Evolutionary conservation across 2,329 filamentous ascomycete genomes (phyloP), one percentile per base, ranked within the genome.

Genomic region (Neofusicoccum parvum): DNA sequence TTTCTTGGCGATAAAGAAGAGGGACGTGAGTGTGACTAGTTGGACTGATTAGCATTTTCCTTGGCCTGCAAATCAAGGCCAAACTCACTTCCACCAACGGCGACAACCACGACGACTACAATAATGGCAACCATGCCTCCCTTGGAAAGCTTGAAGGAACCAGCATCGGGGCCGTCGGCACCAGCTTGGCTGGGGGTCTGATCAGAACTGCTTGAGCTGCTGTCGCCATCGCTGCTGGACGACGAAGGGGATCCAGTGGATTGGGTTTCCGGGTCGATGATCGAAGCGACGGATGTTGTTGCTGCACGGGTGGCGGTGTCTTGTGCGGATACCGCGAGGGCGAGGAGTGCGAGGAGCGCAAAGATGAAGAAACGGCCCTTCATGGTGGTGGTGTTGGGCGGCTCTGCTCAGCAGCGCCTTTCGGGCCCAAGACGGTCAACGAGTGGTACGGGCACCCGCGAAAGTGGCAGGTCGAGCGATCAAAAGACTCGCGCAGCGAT

Each of bases 1-100:
- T 80, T 92, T 93, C 83, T 95, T 95, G 64, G 92, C 90, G 43
- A 94, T 76, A 76, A 89, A 92, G 80, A 91, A 96, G 34, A 95
- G 86, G 2, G 87, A 80, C 2, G 88, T 86, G 39, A 85, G 89
- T 23, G 82, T 83, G 68, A 89, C 90, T 90, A 60, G 69, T 15
- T 7, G 20, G 20, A 14, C 5, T 12, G 36, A 69, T 73, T 69
- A 74, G 65, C 66, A 64, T 62, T 36, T 7, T 11, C 32, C 15
- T 20, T 14, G 20, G 20, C 14, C 7, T 1, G 15, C 1, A 17
- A 27, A 5, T 12, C 37, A 23, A 53, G 75, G 53, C 32, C 62
- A 43, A 46, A 77, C 87, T 74, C 82, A 94, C 91, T 86, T 76
- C 91, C 91, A 66, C 91, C 75, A 1, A 78, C 68, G 1, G 76